These are phyloP conservation scores for Aspergillus conjunctus DNA, from an alignment of 495 filamentous ascomycete genomes.

Conservation along the genomic window DNA sequence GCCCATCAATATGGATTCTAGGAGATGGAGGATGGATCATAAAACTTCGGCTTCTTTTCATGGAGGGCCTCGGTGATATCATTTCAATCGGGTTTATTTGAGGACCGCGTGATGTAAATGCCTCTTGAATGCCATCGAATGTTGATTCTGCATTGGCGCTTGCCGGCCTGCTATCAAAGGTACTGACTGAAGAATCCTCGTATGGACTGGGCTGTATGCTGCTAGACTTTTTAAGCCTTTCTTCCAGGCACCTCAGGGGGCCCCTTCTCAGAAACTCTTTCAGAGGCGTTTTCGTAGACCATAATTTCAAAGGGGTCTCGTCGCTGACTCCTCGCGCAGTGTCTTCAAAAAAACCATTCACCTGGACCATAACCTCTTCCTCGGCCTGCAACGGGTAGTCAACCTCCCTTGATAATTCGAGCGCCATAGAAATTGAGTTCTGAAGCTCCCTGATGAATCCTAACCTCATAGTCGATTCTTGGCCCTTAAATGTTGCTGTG, in stretches of 20 bases:
- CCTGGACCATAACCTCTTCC: slow-evolving; percentile 56
- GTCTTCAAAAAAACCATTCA: slow-evolving; percentile 65
- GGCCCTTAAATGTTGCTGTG: slow-evolving; percentile 58
- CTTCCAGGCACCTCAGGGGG: slow-evolving; percentile 34
- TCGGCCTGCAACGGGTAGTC: slow-evolving; percentile 49
- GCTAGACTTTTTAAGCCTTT: slow-evolving; percentile 30
- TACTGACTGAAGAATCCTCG: slow-evolving; percentile 41
- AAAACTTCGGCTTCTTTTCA: slow-evolving; percentile 34
- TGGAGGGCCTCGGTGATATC: slow-evolving; percentile 23
- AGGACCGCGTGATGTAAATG: slow-evolving; percentile 14
- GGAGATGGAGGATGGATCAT: slow-evolving; percentile 28
- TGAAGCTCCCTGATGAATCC: slow-evolving; percentile 55
- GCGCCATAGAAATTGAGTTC: slow-evolving; percentile 45
- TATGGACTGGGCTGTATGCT: slow-evolving; percentile 27
- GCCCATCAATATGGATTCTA: slow-evolving; percentile 39
- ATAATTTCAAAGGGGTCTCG: slow-evolving; percentile 52
- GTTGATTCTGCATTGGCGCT: slow-evolving; percentile 18
- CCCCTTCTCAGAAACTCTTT: slow-evolving; percentile 46
- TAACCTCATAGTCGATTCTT: slow-evolving; percentile 48
- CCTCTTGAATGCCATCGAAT: slow-evolving; percentile 11
- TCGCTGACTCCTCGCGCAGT: slow-evolving; percentile 43
- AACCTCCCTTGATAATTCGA: slow-evolving; percentile 38
- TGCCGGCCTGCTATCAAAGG: slow-evolving; percentile 37
- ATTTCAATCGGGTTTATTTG: slow-evolving; percentile 15
- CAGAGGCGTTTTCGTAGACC: slow-evolving; percentile 53